phyloP scores from a whole-genome alignment of 345 rosid species.

The Linum trigynum region DNA sequence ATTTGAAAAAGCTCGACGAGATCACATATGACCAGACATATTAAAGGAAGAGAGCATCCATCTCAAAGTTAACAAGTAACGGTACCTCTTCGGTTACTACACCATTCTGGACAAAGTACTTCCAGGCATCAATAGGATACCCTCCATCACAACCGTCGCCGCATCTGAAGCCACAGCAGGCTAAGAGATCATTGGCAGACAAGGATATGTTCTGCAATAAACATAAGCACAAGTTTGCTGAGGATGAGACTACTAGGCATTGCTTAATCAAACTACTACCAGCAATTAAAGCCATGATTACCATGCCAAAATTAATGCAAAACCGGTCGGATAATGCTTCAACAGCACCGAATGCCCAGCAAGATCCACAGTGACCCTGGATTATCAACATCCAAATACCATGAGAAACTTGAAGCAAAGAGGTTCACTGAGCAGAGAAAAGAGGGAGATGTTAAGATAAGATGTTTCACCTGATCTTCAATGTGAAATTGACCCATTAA shows the following conservation, averaged over 20 bases:
- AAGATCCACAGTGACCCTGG: constrained; percentile 98
- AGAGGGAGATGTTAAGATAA: constrained; percentile 10
- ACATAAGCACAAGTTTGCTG: not conserved
- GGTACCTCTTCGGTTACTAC: constrained; percentile 91
- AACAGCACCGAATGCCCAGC: constrained; percentile 99
- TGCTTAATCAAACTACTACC: not conserved
- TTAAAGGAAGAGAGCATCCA: not conserved
- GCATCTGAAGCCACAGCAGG: constrained; percentile 92
- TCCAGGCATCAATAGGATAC: constrained; percentile 74
- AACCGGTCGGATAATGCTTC: constrained; percentile 94
- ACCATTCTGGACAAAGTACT: constrained; percentile 59
- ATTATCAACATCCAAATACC: constrained; percentile 19
- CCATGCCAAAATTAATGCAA: constrained; percentile 77
- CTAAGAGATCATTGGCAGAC: constrained; percentile 81
- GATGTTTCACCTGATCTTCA: constrained; percentile 71
- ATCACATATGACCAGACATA: not conserved
- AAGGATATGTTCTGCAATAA: constrained; percentile 60
- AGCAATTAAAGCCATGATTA: constrained; percentile 19
- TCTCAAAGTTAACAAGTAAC: not conserved
- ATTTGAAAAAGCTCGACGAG: too few species aligned
- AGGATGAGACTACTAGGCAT: not conserved
- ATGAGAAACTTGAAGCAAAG: constrained; percentile 9
- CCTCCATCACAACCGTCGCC: constrained; percentile 93
- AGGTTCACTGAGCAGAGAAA: not conserved
- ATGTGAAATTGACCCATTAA: constrained; percentile 24